Conservation (phyloP, 805 yeast genomes). For the Kluyveromyces wickerhamii region DNA sequence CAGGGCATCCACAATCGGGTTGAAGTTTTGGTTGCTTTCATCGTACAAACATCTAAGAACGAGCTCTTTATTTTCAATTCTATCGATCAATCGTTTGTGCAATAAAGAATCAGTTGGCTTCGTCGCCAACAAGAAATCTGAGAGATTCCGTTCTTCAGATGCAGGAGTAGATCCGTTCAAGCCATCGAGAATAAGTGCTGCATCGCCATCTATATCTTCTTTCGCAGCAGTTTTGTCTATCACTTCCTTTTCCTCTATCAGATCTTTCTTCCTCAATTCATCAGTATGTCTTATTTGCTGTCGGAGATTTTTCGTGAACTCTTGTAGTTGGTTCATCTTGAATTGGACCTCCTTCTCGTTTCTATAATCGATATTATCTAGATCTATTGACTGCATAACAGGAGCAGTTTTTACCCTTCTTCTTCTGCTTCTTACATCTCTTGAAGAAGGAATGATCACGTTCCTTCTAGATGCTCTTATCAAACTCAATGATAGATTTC, state of each 20-base stretch:
- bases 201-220: slow-evolving; percentile 4
- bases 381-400: slow-evolving; percentile 12
- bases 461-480: not conserved
- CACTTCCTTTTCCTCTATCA: slow-evolving; percentile 1
- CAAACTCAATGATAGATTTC: not conserved
- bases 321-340: slow-evolving; percentile 24
- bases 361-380: slow-evolving; percentile 7
- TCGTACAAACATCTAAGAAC: slow-evolving; percentile 18
- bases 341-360: slow-evolving; percentile 12
- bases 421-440: slow-evolving; percentile 2
- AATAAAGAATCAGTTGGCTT: slow-evolving; percentile 11
- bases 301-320: slow-evolving; percentile 20
- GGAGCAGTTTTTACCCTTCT: slow-evolving; percentile 1
- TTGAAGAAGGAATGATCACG: slow-evolving; percentile 2
- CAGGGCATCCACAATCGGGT: slow-evolving; percentile 18
- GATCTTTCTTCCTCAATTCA: slow-evolving; percentile 8
- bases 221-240: not conserved
- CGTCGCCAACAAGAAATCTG: slow-evolving; percentile 9
- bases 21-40: slow-evolving; percentile 21
- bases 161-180: not conserved
- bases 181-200: not conserved
- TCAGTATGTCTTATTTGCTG: slow-evolving; percentile 14
- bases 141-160: slow-evolving; percentile 7
- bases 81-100: slow-evolving; percentile 14
- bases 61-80: slow-evolving; percentile 19